A percentile compares a stretch with the other conserved stretches of the same genome.
Evolutionary conservation across 352 stramenopile genomes (phyloP).

Genomic region (Pythium monospermum): DNA sequence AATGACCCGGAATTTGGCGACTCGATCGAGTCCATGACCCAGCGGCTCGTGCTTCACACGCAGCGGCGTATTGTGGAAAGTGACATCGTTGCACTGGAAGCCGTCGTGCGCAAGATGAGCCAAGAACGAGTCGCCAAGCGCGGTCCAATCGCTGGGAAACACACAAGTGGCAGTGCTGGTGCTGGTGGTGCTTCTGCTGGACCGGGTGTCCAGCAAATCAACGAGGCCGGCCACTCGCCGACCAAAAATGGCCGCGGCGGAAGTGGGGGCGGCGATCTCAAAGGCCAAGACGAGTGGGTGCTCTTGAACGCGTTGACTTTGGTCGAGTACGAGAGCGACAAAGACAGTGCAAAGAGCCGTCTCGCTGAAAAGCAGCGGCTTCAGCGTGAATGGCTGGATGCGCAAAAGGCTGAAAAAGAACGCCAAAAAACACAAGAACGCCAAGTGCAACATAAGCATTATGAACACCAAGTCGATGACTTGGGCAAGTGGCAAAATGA

Average conservation of each 20-base stretch:
- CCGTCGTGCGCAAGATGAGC: constrained; percentile 62
- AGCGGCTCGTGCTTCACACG: constrained; percentile 50
- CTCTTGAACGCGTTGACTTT: constrained; percentile 66
- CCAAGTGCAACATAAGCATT: constrained; percentile 27
- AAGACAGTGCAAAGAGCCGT: constrained; percentile 35
- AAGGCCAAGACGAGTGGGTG: constrained; percentile 65
- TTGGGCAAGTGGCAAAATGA: constrained; percentile 44
- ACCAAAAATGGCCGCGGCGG: neutral
- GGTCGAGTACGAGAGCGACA: constrained; percentile 65
- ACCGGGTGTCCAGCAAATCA: constrained; percentile 15
- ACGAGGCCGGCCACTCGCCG: constrained; percentile 5
- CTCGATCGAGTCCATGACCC: constrained; percentile 49
- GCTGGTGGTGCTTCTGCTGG: too few species aligned
- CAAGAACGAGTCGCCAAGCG: constrained; percentile 33
- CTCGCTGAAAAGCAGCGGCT: constrained; percentile 47
- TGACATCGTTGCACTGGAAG: constrained; percentile 57
- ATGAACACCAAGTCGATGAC: constrained; percentile 39
- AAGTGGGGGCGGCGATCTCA: constrained; percentile 15
- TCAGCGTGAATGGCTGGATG: constrained; percentile 62
- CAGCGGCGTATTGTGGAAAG: constrained; percentile 43
- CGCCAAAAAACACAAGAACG: constrained; percentile 28
- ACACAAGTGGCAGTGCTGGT: too few species aligned
- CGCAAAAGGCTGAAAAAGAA: constrained; percentile 46
- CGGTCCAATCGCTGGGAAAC: too few species aligned
- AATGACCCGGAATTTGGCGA: constrained; percentile 44